These are phyloP conservation scores for Astrocystis sublimbata DNA, from an alignment of 495 filamentous ascomycete genomes.

Conservation along the genomic window DNA sequence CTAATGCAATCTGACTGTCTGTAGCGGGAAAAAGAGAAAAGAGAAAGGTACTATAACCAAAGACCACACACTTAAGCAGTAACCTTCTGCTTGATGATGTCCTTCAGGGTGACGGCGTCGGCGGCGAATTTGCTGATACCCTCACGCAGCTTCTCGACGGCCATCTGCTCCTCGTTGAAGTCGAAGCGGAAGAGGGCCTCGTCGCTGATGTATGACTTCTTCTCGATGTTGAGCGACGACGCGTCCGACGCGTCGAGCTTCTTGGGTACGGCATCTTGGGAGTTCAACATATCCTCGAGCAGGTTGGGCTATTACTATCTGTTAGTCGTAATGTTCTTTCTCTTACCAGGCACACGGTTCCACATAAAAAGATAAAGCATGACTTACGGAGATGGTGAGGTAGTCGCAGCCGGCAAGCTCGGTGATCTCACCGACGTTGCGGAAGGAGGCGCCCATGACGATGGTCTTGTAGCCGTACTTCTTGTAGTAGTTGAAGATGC, in stretches of 20 bases:
- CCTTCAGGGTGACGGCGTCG: conserved; percentile 91
- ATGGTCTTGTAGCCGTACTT: conserved; percentile 98
- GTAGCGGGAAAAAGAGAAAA: too few species aligned
- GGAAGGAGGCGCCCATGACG: conserved; percentile 99
- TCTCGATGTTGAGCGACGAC: conserved; percentile 68
- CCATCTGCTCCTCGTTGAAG: conserved; percentile 99
- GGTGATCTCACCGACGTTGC: conserved; percentile 92
- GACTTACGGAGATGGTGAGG: conserved; percentile 89
- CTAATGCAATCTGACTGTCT: too few species aligned
- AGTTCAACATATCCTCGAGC: conserved; percentile 90
- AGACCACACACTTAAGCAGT: conserved; percentile 27
- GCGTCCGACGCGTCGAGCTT: conserved; percentile 81
- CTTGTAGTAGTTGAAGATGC: conserved; percentile 99
- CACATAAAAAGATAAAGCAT: not conserved
- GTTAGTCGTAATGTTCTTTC: not conserved
- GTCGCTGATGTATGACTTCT: conserved; percentile 87
- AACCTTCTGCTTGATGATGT: conserved; percentile 85
- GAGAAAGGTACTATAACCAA: not conserved
- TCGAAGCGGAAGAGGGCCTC: conserved; percentile 95
- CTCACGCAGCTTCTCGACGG: conserved; percentile 96
- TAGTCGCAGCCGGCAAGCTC: conserved; percentile 99
- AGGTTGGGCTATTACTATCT: conserved; percentile 69
- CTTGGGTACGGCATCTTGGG: conserved; percentile 74
- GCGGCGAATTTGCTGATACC: conserved; percentile 99
- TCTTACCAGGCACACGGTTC: too few species aligned